Evolutionary conservation across 768 basidiomycete species (phyloP), one percentile per base, ranked within the genome.

Genomic region (Lactarius trivialis): DNA sequence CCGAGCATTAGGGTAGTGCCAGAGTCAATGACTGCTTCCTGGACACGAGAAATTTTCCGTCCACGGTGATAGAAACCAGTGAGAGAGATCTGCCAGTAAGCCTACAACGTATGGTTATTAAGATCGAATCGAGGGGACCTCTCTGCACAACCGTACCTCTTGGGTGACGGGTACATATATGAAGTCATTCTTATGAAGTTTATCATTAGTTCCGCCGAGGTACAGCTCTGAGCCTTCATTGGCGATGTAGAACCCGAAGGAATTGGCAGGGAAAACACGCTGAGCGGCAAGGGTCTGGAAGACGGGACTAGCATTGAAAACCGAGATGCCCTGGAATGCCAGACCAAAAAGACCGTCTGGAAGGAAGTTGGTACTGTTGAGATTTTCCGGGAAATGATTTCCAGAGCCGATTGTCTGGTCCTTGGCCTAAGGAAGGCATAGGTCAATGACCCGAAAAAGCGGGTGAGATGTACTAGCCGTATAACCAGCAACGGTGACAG

Each of bases 171-270:
- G 8, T 9, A 64, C 24, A 36, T 32, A 55, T 41, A 55, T 56
- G 55, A 64, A 64, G 55, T 56, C 37, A n/a, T 36, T 49, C 1
- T 17, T 24, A 21, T 41, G 14, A 7, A 51, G 60, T 3, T 4
- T 17, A 3, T 32, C 8, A 32, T 64, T 56, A 26, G 36, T 39
- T 3, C 63, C 63, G 26, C 59, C 59, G n/a, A 64, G 12, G 24
- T 11, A 61, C 5, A 64, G 55, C 32, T 64, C 59, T 1, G 59
- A 33, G 32, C 74, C 76, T 7, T 71, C 67, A 8, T 71, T n/a
- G 9, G 76, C 68, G 49, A 85, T 72, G 60, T 80, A 79, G 67
- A 85, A 76, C 33, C 78, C 76, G 61, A 85, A 84, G 64, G 41
- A 76, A 71, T 51, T 75, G 67, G 24, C 75, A 63, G 6, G 71